These are phyloP conservation scores for Salix purpurea DNA, from an alignment of 345 rosid species.

Conservation along the genomic window DNA sequence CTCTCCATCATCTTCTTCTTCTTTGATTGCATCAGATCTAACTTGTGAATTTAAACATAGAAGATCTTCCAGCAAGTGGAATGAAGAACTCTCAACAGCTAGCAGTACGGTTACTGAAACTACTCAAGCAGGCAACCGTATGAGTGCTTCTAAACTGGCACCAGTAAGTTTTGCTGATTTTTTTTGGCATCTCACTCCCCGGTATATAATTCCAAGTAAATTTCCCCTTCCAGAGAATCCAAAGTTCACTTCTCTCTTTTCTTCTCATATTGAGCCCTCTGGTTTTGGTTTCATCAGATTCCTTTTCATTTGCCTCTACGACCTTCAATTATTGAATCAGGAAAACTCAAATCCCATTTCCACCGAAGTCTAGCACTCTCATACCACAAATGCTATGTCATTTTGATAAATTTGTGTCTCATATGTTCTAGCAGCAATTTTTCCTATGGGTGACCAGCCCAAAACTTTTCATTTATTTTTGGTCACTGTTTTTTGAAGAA, in stretches of 20 bases:
- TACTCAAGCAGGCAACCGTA: constrained; percentile 56
- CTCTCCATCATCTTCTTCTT: constrained; percentile 47
- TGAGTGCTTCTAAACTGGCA: constrained; percentile 40
- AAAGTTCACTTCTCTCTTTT: background rate
- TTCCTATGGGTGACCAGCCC: background rate
- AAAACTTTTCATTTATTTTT: background rate
- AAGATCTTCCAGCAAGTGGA: constrained; percentile 76
- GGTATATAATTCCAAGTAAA: background rate
- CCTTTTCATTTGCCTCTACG: too few species aligned
- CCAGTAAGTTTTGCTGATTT: constrained; percentile 31
- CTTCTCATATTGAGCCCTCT: background rate
- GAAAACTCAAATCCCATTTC: background rate
- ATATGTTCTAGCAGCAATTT: background rate
- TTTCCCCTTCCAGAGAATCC: background rate
- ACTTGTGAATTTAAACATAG: constrained; percentile 55
- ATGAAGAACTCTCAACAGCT: constrained; percentile 63
- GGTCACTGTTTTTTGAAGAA: background rate
- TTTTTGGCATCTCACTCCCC: background rate
- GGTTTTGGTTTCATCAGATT: background rate
- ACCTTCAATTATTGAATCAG: background rate
- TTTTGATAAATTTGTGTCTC: background rate
- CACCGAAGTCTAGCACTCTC: background rate
- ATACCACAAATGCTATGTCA: background rate
- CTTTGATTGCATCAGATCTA: constrained; percentile 44
- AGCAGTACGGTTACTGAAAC: constrained; percentile 68